phyloP scores from a whole-genome alignment of 352 stramenopile species.

The Bremia lactucae region DNA sequence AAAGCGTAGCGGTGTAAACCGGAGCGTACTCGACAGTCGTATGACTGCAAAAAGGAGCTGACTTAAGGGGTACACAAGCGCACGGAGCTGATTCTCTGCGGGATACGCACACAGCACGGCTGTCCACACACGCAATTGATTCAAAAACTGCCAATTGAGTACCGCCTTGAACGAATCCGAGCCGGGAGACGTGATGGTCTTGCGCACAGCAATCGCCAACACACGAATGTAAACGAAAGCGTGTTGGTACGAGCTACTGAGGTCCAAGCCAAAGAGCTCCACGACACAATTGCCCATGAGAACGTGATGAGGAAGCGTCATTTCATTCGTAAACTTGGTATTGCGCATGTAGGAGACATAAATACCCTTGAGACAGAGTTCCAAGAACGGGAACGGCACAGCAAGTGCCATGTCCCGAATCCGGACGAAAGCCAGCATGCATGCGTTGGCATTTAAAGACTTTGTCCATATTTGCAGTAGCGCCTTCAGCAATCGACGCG shows the following conservation, averaged over 20 bases:
- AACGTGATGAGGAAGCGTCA: constrained; percentile 70
- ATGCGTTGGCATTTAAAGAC: constrained; percentile 65
- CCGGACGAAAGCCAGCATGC: constrained; percentile 91
- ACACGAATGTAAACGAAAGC: constrained; percentile 99
- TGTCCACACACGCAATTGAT: constrained; percentile 94
- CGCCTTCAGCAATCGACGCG: constrained; percentile 62
- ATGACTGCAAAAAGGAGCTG: constrained; percentile 82
- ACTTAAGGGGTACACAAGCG: constrained; percentile 92
- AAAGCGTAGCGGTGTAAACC: constrained; percentile 89
- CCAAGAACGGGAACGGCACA: constrained; percentile 94
- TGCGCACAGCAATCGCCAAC: constrained; percentile 94
- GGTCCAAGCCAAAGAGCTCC: constrained; percentile 95
- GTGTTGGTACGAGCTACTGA: constrained; percentile 96
- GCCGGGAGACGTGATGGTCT: constrained; percentile 91
- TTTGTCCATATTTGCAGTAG: constrained; percentile 83
- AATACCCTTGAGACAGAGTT: constrained; percentile 91
- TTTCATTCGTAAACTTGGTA: constrained; percentile 91
- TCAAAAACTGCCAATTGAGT: constrained; percentile 97
- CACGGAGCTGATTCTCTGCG: constrained; percentile 74
- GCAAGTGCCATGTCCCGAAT: constrained; percentile 91
- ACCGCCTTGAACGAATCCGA: constrained; percentile 81
- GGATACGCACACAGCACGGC: constrained; percentile 90
- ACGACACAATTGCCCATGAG: constrained; percentile 97
- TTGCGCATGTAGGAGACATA: constrained; percentile 95
- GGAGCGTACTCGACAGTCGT: constrained; percentile 64